Evolutionary conservation across 805 yeast genomes (phyloP).

Genomic region (Nakazawaea ambrosiae): DNA sequence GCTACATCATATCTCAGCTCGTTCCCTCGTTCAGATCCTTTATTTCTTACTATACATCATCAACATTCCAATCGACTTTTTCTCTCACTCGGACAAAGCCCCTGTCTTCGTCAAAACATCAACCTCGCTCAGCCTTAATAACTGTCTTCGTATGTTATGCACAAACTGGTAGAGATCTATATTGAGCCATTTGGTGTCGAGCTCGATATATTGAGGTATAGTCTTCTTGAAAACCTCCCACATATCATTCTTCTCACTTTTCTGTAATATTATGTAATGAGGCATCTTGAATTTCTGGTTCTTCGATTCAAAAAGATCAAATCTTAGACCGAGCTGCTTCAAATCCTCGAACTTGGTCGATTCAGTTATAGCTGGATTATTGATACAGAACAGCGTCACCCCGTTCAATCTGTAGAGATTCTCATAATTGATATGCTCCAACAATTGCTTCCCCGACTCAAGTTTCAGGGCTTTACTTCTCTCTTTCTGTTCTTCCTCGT

Average conservation of each 20-base stretch:
- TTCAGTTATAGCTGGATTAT: conserved; percentile 20
- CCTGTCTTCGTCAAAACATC: conserved; percentile 1
- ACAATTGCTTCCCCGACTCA: conserved; percentile 13
- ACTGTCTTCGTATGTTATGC: conserved; percentile 16
- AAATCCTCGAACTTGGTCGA: conserved; percentile 16
- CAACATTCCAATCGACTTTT: too few relatives aligned
- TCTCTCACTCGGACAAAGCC: too few relatives aligned
- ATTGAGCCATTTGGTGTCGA: conserved; percentile 20
- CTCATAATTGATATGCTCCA: conserved; percentile 33
- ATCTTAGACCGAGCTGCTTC: conserved; percentile 39
- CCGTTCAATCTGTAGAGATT: conserved; percentile 43
- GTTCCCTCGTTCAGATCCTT: too few relatives aligned
- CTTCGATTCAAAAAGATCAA: conserved; percentile 32
- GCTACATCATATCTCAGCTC: too few relatives aligned
- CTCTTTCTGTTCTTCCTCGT: conserved; percentile 11
- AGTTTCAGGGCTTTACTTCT: too few relatives aligned
- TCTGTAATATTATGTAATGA: conserved; percentile 39
- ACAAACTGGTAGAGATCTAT: conserved; percentile 19
- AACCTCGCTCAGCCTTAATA: conserved; percentile 12
- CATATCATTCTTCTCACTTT: conserved; percentile 17
- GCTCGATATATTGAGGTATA: conserved; percentile 24
- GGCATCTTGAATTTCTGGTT: conserved; percentile 28
- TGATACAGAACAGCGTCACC: conserved; percentile 44
- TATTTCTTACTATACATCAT: too few relatives aligned
- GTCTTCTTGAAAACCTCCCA: conserved; percentile 29